A percentile compares a stretch with the other conserved stretches of the same genome.
phyloP scores from a whole-genome alignment of 208 protist species.

The Wallacemonas collosoma region DNA sequence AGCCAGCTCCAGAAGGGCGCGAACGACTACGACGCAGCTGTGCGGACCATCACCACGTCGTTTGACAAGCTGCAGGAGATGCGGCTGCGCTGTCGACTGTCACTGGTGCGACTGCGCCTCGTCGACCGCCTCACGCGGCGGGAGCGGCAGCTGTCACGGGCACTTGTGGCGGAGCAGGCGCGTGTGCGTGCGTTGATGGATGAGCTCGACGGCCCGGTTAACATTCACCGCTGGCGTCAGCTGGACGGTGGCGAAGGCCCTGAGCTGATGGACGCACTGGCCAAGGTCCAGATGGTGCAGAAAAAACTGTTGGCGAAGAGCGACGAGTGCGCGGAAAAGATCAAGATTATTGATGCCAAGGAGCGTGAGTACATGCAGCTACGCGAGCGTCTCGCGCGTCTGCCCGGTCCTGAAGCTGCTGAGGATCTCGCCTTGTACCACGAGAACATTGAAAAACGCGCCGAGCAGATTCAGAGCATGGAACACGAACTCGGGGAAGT shows the following conservation, averaged over 20 bases:
- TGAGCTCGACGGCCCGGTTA: constrained; percentile 97
- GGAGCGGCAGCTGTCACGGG: constrained; percentile 84
- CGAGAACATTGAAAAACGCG: constrained; percentile 93
- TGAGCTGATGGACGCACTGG: constrained; percentile 94
- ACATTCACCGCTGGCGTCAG: constrained; percentile 98
- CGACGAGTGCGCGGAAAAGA: constrained; percentile 93
- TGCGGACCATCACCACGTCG: constrained; percentile 89
- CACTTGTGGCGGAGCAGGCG: constrained; percentile 91
- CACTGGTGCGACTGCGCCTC: constrained; percentile 75
- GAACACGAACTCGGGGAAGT: constrained; percentile 49
- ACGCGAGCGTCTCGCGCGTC: constrained; percentile 90
- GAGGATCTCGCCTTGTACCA: constrained; percentile 96
- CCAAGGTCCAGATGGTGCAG: constrained; percentile 98
- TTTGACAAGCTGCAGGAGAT: constrained; percentile 92
- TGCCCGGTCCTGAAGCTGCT: constrained; percentile 96
- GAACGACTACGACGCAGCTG: constrained; percentile 90
- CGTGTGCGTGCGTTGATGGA: constrained; percentile 95
- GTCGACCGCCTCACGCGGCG: constrained; percentile 90
- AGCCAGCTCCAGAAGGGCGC: constrained; percentile 94
- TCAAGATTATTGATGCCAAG: constrained; percentile 84
- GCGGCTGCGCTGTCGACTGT: constrained; percentile 88
- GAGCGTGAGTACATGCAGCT: constrained; percentile 92
- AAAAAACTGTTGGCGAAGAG: constrained; percentile 95
- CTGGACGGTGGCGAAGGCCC: constrained; percentile 95
- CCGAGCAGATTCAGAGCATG: constrained; percentile 89